Base-by-base conservation (phyloP, 371 early-diverging fungal species). In the Lichtheimia ramosa region DNA sequence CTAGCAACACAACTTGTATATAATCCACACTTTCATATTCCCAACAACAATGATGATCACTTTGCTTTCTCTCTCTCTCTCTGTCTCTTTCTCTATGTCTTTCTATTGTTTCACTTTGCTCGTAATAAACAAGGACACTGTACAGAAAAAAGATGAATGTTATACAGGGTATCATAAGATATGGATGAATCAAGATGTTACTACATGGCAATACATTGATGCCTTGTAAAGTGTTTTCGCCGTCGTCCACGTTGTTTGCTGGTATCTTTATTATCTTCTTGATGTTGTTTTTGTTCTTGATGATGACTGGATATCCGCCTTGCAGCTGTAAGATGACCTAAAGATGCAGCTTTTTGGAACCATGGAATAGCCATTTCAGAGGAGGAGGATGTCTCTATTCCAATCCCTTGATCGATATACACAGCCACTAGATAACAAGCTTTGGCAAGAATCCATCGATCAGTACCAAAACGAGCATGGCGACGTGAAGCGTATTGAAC, bases 391-490 rank as follows among this genome's bases (percentile, higher is more conserved):
- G 34, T 10, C 10, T 39, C 25, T 13, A 24, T 15, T 10, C 90
- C 92, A 54, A 91, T 86, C 15, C 91, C 90, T 46, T 82, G 74
- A 62, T 93, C 91, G 20, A 75, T 80, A 46, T 86, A 89, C 56
- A 89, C 87, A 6, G 88, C 93, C 28, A 92, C 83, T 21, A 90
- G 86, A 71, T 88, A 91, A 66, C 89, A 83, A 0, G 93, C 93
- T 69, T 90, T 92, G 13, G 91, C 81, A 18, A 90, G 58, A 2
- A 58, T 50, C 58, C 54, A 52, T 18, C 54, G 53, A 14, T 54
- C 54, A 6, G 51, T 25, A 4, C 54, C 63, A 27, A 18, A 28
- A 13, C 84, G 73, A 5, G 85, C 85, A 65, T 87, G 83, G 46
- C 87, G 87, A 0, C 13, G 10, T 14, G 25, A 5, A 1, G 62